Percentiles rank a stretch among this genome's conserved stretches.
These are phyloP conservation scores for Rickenella mellea DNA, from an alignment of 768 basidiomycete species.

Conservation along the genomic window DNA sequence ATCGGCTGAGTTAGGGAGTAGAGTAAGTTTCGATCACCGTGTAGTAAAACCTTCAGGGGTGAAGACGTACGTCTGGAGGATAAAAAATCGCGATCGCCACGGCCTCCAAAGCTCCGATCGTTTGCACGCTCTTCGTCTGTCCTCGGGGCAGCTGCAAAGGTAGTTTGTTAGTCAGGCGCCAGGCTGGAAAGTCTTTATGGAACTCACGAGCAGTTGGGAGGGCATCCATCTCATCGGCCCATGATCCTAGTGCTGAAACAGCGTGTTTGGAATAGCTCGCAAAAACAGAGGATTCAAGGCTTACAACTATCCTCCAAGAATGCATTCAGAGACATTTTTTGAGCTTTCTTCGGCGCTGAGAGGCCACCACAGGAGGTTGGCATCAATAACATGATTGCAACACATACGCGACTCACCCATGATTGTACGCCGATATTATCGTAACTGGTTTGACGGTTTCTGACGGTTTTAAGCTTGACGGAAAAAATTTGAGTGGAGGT, in stretches of 20 bases:
- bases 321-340: slow-evolving; percentile 89
- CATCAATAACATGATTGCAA: not conserved
- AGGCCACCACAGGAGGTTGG: slow-evolving; percentile 1
- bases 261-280: slow-evolving; percentile 7
- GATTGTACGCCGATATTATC: too few species aligned
- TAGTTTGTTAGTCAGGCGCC: slow-evolving; percentile 6
- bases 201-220: slow-evolving; percentile 89
- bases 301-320: slow-evolving; percentile 83
- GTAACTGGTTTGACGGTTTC: too few species aligned
- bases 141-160: slow-evolving; percentile 55
- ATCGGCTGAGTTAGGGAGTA: slow-evolving; percentile 33
- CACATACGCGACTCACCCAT: slow-evolving; percentile 18
- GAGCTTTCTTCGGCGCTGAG: slow-evolving; percentile 81
- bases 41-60: not conserved
- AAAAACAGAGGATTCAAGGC: slow-evolving; percentile 22
- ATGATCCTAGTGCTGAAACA: slow-evolving; percentile 72
- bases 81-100: slow-evolving; percentile 57
- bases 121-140: slow-evolving; percentile 53
- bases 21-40: slow-evolving; percentile 2
- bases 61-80: slow-evolving; percentile 47
- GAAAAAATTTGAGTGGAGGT: too few species aligned
- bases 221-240: slow-evolving; percentile 97
- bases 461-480: too few species aligned
- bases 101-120: slow-evolving; percentile 43
- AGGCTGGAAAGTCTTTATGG: slow-evolving; percentile 3